Conservation (phyloP, 768 basidiomycete species). For the Tylopilus felleus region DNA sequence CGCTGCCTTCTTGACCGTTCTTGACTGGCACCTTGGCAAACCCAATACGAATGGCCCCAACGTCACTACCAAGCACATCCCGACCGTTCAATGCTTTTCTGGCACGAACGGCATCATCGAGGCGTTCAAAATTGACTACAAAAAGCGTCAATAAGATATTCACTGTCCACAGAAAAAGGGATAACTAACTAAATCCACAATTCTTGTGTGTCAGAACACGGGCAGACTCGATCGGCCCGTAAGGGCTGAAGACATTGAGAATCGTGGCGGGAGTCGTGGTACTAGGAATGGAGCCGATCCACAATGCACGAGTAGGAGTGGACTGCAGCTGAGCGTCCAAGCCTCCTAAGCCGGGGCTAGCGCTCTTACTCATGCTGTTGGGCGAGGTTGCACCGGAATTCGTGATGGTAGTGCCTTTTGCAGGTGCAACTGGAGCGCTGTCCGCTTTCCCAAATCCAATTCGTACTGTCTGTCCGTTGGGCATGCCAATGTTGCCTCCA, state of each 20-base stretch:
- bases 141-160: constrained; percentile 7
- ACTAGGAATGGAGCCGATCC: constrained; percentile 97
- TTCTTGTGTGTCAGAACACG: constrained; percentile 96
- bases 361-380: constrained; percentile 46
- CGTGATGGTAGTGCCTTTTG: constrained; percentile 64
- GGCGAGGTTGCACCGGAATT: constrained; percentile 67
- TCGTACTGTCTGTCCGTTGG: constrained; percentile 92
- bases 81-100: constrained; percentile 94
- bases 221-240: constrained; percentile 96
- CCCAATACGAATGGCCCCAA: constrained; percentile 95
- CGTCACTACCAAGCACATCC: constrained; percentile 93
- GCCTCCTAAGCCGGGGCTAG: constrained; percentile 55
- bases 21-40: constrained; percentile 97
- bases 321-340: constrained; percentile 87
- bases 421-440: constrained; percentile 88
- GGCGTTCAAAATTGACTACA: constrained; percentile 91
- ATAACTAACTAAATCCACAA: constrained; percentile 78
- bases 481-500: constrained; percentile 91
- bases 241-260: constrained; percentile 94
- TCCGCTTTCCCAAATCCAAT: constrained; percentile 99
- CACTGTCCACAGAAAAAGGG: not conserved
- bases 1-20: constrained; percentile 64
- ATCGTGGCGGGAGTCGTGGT: constrained; percentile 94
- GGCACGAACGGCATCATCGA: constrained; percentile 95
- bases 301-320: constrained; percentile 90